phyloP scores from a whole-genome alignment of 1,284 basidiomycete species.

The Sporisorium graminicola region DNA sequence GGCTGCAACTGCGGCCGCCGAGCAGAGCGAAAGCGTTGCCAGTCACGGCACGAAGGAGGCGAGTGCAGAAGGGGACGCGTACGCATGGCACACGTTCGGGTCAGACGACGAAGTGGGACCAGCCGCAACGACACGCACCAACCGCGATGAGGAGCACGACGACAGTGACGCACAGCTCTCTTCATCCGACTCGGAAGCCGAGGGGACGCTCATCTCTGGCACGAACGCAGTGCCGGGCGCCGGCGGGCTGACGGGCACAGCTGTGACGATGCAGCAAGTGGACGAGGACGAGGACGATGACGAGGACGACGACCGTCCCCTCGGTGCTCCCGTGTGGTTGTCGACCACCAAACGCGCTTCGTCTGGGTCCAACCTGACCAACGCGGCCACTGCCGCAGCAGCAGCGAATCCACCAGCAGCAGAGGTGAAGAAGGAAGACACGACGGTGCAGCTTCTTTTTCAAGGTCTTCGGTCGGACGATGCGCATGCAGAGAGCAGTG shows the following conservation, averaged over 20 bases:
- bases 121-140: not conserved
- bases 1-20: not conserved
- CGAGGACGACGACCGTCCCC: slow-evolving; percentile 49
- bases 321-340: slow-evolving; percentile 34
- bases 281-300: slow-evolving; percentile 51
- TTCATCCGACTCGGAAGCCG: slow-evolving; percentile 27
- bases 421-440: slow-evolving; percentile 30
- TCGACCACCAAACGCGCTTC: slow-evolving; percentile 14
- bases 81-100: slow-evolving; percentile 37
- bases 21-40: not conserved
- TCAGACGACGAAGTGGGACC: slow-evolving; percentile 22
- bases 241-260: slow-evolving; percentile 21
- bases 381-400: not conserved
- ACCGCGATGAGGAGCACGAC: slow-evolving; percentile 12
- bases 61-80: slow-evolving; percentile 6
- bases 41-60: not conserved
- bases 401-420: not conserved
- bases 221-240: not conserved
- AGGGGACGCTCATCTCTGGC: not conserved
- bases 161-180: slow-evolving; percentile 17
- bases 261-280: slow-evolving; percentile 41
- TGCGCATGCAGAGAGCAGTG: not conserved
- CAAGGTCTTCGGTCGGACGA: slow-evolving; percentile 36
- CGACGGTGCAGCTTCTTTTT: slow-evolving; percentile 39
- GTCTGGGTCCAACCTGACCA: not conserved